Evolutionary conservation across 768 basidiomycete genomes (phyloP).

Genomic region (Cyclocybe aegerita): DNA sequence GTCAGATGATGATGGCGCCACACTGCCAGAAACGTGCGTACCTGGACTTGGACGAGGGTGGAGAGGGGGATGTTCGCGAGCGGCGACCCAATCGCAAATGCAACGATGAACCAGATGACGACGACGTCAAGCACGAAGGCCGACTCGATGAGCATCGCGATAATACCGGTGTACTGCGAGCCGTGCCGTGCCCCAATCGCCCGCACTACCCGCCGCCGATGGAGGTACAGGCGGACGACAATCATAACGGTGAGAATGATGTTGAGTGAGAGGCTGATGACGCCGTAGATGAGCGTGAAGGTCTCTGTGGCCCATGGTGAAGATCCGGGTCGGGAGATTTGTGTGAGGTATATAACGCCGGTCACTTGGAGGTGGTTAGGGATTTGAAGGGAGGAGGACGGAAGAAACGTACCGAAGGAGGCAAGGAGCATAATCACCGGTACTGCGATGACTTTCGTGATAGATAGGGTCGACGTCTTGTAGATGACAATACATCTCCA

Average conservation of each 20-base stretch:
- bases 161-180: slow-evolving; percentile 13
- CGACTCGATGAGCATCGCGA: slow-evolving; percentile 19
- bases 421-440: slow-evolving; percentile 3
- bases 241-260: slow-evolving; percentile 17
- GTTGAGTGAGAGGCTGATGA: slow-evolving; percentile 8
- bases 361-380: not conserved
- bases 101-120: slow-evolving; percentile 9
- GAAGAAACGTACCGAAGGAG: slow-evolving; percentile 7
- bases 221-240: slow-evolving; percentile 13
- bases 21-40: not conserved
- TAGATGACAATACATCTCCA: slow-evolving; percentile 20
- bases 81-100: slow-evolving; percentile 7
- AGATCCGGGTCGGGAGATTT: slow-evolving; percentile 1
- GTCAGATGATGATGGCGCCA: not conserved
- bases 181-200: slow-evolving; percentile 10
- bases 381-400: not conserved
- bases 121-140: slow-evolving; percentile 11
- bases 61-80: slow-evolving; percentile 9
- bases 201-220: slow-evolving; percentile 6
- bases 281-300: slow-evolving; percentile 4
- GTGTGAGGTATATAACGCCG: slow-evolving; percentile 3
- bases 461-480: slow-evolving; percentile 4
- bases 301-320: slow-evolving; percentile 1
- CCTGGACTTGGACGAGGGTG: slow-evolving; percentile 13
- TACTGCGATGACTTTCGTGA: slow-evolving; percentile 4